A percentile compares a stretch with the other conserved stretches of the same genome.
phyloP scores from a whole-genome alignment of 176 grass and related monocot genomes.

The Zea luxurians region DNA sequence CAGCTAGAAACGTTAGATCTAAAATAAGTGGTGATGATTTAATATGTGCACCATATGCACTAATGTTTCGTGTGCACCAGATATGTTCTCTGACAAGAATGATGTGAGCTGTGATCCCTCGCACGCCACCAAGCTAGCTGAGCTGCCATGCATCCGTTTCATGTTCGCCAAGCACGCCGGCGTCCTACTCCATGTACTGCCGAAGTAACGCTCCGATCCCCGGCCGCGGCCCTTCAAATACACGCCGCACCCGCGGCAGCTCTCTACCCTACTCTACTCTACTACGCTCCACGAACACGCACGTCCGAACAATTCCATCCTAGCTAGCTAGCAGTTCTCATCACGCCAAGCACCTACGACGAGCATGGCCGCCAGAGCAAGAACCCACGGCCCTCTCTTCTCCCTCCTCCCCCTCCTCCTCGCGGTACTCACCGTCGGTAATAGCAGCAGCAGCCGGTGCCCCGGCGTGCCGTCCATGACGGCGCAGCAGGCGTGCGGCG shows the following conservation, averaged over 20 bases:
- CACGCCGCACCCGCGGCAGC: background rate
- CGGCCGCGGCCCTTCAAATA: background rate
- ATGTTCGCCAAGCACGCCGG: background rate
- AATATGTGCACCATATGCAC: no score
- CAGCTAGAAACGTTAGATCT: no score
- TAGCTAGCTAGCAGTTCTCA: background rate
- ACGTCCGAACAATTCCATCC: background rate
- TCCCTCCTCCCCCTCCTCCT: background rate
- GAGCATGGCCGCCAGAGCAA: slow-evolving; percentile 15
- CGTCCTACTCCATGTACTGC: no score
- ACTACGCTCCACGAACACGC: background rate
- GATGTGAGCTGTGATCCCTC: background rate
- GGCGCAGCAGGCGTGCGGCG: slow-evolving; percentile 2
- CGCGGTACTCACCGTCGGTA: background rate
- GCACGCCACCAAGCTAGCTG: background rate
- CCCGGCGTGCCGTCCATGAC: slow-evolving; percentile 15
- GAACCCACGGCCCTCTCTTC: background rate
- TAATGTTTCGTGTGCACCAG: no score
- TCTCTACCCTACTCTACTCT: background rate
- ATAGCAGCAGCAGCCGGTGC: background rate
- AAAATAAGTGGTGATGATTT: no score
- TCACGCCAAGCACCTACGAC: background rate
- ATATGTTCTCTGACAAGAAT: no score
- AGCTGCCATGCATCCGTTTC: background rate
- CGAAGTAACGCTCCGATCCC: background rate